Percentiles rank a stretch among this genome's conserved stretches.
Conservation (phyloP, 2,329 filamentous ascomycete genomes). For the Cercospora zeina region DNA sequence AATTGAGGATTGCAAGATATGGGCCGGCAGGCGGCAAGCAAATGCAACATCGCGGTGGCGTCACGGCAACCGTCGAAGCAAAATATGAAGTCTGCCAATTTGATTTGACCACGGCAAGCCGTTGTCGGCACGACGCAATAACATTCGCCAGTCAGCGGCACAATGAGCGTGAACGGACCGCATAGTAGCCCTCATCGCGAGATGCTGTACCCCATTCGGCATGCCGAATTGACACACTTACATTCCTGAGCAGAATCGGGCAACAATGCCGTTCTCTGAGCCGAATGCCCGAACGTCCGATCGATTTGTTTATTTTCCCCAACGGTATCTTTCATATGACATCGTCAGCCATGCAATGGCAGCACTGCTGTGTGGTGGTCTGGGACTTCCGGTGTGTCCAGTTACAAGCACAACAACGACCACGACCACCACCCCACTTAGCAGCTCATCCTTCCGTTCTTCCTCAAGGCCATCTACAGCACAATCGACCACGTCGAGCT, state of each 20-base stretch:
- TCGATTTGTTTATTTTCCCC: neutral
- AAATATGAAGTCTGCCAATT: too few relatives aligned
- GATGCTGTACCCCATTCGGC: neutral
- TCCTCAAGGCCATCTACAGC: neutral
- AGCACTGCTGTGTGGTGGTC: conserved; percentile 5
- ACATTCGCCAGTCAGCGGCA: too few relatives aligned
- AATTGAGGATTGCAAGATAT: neutral
- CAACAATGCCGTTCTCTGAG: neutral
- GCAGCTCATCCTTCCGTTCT: neutral
- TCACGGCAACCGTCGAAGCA: too few relatives aligned
- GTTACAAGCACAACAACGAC: neutral
- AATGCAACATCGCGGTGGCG: neutral
- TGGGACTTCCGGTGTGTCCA: conserved; percentile 4
- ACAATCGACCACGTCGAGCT: neutral
- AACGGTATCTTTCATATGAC: neutral
- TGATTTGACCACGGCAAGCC: too few relatives aligned
- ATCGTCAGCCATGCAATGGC: neutral
- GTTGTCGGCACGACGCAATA: too few relatives aligned
- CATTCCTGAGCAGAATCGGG: neutral
- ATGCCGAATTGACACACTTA: conserved; percentile 1
- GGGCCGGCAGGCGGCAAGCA: neutral
- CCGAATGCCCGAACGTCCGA: neutral
- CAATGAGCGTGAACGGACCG: neutral
- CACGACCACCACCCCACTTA: neutral
- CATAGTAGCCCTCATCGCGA: neutral